phyloP scores from a whole-genome alignment of 2,329 filamentous ascomycete genomes.

The Exophiala mesophila region DNA sequence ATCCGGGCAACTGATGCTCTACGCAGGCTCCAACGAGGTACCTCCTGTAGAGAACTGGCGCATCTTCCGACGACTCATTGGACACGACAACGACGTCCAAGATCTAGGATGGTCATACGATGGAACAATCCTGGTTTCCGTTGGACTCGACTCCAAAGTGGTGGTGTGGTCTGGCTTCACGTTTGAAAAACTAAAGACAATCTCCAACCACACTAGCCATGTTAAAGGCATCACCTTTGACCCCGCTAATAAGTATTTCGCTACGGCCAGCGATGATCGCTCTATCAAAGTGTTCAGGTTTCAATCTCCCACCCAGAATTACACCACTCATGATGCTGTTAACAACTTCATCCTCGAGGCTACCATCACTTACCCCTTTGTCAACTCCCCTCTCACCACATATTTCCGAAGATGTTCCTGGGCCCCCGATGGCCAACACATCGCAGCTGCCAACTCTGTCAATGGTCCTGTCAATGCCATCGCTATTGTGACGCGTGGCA shows the following conservation, averaged over 20 bases:
- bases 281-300: slow-evolving; percentile 97
- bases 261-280: slow-evolving; percentile 92
- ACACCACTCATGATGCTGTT: slow-evolving; percentile 88
- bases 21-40: slow-evolving; percentile 71
- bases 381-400: slow-evolving; percentile 86
- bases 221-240: slow-evolving; percentile 99
- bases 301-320: slow-evolving; percentile 82
- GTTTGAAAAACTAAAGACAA: slow-evolving; percentile 93
- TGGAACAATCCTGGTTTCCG: slow-evolving; percentile 90
- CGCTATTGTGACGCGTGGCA: slow-evolving; percentile 85
- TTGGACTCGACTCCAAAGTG: slow-evolving; percentile 94
- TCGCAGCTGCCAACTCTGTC: slow-evolving; percentile 92
- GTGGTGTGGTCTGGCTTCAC: slow-evolving; percentile 98
- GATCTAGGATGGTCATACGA: slow-evolving; percentile 96
- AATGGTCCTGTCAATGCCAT: slow-evolving; percentile 97
- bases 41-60: slow-evolving; percentile 98
- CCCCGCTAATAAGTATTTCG: slow-evolving; percentile 98
- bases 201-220: slow-evolving; percentile 90
- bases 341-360: slow-evolving; percentile 94
- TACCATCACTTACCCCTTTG: slow-evolving; percentile 83
- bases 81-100: slow-evolving; percentile 97
- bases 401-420: slow-evolving; percentile 96
- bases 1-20: slow-evolving; percentile 18
- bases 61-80: slow-evolving; percentile 85
- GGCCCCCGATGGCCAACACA: slow-evolving; percentile 96